These are phyloP conservation scores for Raphanus hybrid DNA, from an alignment of 441 rosid species.

Conservation along the genomic window DNA sequence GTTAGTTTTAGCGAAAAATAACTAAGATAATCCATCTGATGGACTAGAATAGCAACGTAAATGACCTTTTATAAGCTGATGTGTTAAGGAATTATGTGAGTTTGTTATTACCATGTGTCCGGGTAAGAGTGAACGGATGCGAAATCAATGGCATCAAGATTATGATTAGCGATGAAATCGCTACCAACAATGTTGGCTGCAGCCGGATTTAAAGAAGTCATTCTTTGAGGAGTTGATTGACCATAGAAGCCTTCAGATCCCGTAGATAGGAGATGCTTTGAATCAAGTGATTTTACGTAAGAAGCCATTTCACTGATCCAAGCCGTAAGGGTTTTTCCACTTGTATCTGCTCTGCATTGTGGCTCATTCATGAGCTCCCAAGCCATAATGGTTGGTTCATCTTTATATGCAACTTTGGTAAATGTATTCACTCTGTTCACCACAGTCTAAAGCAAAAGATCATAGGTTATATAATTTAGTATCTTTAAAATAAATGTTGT, in stretches of 20 bases:
- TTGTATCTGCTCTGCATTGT: background rate
- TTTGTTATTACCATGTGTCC: conserved; percentile 4
- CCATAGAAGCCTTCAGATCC: conserved; percentile 6
- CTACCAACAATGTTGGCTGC: background rate
- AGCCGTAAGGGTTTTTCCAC: conserved; percentile 1
- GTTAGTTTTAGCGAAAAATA: background rate
- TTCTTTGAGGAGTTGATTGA: conserved; percentile 2
- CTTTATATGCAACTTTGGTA: conserved; percentile 3
- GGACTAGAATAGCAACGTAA: background rate
- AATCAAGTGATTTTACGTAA: conserved; percentile 2
- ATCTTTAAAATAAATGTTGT: background rate
- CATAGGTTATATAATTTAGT: background rate
- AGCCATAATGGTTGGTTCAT: conserved; percentile 8
- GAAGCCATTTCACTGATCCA: background rate
- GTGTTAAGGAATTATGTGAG: background rate
- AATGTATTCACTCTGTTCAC: conserved; percentile 4
- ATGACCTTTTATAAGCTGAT: background rate
- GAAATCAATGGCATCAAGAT: conserved; percentile 1
- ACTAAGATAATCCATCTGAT: background rate
- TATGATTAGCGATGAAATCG: conserved; percentile 1
- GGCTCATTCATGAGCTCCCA: conserved; percentile 3
- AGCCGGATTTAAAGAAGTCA: background rate
- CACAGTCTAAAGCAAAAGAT: conserved; percentile 2
- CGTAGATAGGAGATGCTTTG: background rate
- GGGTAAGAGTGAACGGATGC: conserved; percentile 4